Evolutionary conservation across 805 yeast genomes (phyloP), one percentile per base, ranked within the genome.

Genomic region (Ogataea paraovalis): DNA sequence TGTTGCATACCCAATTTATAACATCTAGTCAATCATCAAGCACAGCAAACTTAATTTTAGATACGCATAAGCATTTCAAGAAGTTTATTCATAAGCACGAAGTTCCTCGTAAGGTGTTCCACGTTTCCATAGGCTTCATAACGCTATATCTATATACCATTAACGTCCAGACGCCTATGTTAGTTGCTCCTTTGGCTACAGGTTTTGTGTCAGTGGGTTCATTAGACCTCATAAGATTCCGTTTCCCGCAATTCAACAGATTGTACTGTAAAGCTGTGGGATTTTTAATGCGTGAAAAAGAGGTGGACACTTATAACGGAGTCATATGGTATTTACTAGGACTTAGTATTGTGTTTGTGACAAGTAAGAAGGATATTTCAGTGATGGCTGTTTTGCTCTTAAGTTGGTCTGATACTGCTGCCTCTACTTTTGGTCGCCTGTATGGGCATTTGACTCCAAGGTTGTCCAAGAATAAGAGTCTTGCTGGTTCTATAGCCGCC

Each of bases 391-490:
- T 90, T 3, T 73, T 90, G 54, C 71, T 92, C 43, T 76, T 94
- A 52, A 87, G 97, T 61, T 94, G 98, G 98, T 90, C 96, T 4
- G 99, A 94, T 62, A 89, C 98, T 9, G 92, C 97, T 2, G 99
- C 99, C 2, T 88, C 97, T 3, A 88, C 97, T 0, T 69, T 91
- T 60, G 99, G 99, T 36, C 76, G 99, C 55, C 78, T 78, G 46
- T 92, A 70, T 64, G 98, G 98, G 8, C 77, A 85, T 58, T 75
- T 84, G 53, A 88, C 97, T 7, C 95, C 96, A 37, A 82, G 84
- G 60, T 66, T 92, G 19, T 75, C 85, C 6, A 73, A 77, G 51
- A 79, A 80, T 52, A 94, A 94, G 66, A 86, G 96, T 2, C 70
- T 94, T 41, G 96, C 97, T 1, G 99, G 99, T 0, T 84, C 94